Evolutionary conservation across 2,329 filamentous ascomycete species (phyloP).

Genomic region (Trichoderma harzianum): DNA sequence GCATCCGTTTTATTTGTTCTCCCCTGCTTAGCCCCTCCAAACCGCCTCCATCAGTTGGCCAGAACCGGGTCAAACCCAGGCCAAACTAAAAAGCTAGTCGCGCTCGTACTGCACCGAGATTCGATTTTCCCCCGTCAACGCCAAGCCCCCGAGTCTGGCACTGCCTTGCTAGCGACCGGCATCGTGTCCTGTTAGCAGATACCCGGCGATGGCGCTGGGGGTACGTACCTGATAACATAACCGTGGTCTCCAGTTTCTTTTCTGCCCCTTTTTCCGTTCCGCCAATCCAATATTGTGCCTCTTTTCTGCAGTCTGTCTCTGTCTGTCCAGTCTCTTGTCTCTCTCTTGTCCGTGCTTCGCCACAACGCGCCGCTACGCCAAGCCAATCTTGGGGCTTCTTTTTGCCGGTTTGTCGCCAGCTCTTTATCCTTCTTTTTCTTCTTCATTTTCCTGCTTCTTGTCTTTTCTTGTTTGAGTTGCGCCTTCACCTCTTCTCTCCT

Average conservation of each 20-base stretch:
- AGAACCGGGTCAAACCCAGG: background rate
- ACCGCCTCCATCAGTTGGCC: background rate
- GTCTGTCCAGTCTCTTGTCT: background rate
- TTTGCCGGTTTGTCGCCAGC: background rate
- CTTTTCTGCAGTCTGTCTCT: background rate
- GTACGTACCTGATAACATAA: background rate
- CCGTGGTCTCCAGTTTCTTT: background rate
- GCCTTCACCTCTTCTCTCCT: background rate
- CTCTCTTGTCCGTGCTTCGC: background rate
- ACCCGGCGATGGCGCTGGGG: background rate
- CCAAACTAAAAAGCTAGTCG: background rate
- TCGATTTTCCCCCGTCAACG: background rate
- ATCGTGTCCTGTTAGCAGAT: background rate
- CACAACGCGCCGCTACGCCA: background rate
- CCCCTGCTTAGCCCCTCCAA: background rate
- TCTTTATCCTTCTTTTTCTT: background rate
- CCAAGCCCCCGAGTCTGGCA: background rate
- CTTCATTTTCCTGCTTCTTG: background rate
- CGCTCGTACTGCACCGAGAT: background rate
- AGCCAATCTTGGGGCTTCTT: background rate
- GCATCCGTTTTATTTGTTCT: background rate
- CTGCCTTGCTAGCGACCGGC: background rate
- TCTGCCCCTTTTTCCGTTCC: background rate
- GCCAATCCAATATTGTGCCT: background rate
- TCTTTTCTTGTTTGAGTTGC: background rate